Evolutionary conservation across 73 alveolate species (phyloP).

Genomic region (Paraurostyla sp.): DNA sequence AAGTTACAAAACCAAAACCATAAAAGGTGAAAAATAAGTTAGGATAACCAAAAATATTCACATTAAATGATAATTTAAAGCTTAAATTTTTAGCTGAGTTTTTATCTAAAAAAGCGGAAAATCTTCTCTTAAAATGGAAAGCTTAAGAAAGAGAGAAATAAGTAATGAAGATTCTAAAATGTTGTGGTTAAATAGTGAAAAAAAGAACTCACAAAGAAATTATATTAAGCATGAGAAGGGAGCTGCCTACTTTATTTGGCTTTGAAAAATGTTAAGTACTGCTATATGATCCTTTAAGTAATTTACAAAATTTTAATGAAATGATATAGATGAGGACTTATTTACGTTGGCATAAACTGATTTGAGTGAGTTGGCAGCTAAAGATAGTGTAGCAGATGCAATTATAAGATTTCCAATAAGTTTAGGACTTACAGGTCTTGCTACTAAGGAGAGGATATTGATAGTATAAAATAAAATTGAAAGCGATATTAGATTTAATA

Average conservation of each 20-base stretch:
- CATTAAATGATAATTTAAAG: background rate
- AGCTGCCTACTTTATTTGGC: background rate
- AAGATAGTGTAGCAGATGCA: slow-evolving; percentile 4
- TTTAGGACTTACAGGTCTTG: slow-evolving; percentile 51
- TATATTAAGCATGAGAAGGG: slow-evolving; percentile 9
- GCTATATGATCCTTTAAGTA: slow-evolving; percentile 47
- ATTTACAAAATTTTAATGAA: background rate
- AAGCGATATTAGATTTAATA: slow-evolving; percentile 2
- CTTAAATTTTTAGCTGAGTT: slow-evolving; percentile 10
- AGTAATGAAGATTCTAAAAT: slow-evolving; percentile 6
- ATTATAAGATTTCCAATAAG: slow-evolving; percentile 45
- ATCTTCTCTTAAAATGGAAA: background rate
- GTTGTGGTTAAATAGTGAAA: slow-evolving; percentile 27
- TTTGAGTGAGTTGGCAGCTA: background rate
- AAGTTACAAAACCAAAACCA: slow-evolving; percentile 25
- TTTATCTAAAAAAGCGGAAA: slow-evolving; percentile 34
- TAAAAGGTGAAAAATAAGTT: background rate
- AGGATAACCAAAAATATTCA: background rate
- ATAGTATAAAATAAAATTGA: background rate
- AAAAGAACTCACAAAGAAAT: slow-evolving; percentile 33
- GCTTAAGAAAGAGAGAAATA: slow-evolving; percentile 30
- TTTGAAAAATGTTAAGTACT: slow-evolving; percentile 16
- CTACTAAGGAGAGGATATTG: background rate
- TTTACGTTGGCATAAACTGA: slow-evolving; percentile 39
- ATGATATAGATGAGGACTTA: slow-evolving; percentile 10